Evolutionary conservation across 768 basidiomycete genomes (phyloP).

Genomic region (Hygrocybe punicea): DNA sequence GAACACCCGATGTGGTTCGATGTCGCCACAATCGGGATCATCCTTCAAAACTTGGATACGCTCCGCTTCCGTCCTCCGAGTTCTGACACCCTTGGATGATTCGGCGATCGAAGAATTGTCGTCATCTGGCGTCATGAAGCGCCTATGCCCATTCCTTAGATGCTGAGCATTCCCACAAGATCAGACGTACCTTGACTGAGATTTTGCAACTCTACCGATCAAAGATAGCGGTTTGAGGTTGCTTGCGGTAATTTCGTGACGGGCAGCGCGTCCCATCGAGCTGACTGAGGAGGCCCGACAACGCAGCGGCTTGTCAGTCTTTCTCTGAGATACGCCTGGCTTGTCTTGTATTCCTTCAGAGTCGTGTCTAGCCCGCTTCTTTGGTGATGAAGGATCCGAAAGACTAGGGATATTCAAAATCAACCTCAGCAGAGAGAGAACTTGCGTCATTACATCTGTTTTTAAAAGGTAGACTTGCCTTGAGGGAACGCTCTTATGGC

Average conservation of each 20-base stretch:
- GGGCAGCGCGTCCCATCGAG: conserved; percentile 9
- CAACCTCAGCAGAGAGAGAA: too few relatives aligned
- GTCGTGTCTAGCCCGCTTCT: conserved; percentile 12
- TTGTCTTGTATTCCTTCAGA: conserved; percentile 10
- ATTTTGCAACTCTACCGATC: too few relatives aligned
- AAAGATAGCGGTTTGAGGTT: neutral
- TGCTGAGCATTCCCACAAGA: neutral
- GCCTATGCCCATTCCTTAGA: conserved; percentile 1
- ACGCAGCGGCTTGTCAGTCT: conserved; percentile 11
- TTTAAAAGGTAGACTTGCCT: too few relatives aligned
- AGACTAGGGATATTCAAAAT: too few relatives aligned
- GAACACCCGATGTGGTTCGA: conserved; percentile 56
- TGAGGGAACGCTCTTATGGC: too few relatives aligned
- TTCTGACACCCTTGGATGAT: conserved; percentile 39
- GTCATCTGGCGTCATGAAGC: conserved; percentile 37
- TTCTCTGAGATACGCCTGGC: conserved; percentile 10
- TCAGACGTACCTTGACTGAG: too few relatives aligned
- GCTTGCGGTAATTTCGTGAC: too few relatives aligned
- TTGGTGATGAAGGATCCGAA: conserved; percentile 15
- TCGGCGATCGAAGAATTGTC: conserved; percentile 55
- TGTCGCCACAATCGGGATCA: conserved; percentile 52
- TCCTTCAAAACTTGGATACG: conserved; percentile 63
- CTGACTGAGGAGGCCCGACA: conserved; percentile 23
- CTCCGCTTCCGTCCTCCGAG: conserved; percentile 58
- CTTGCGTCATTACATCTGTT: too few relatives aligned